Evolutionary conservation across 2,329 filamentous ascomycete genomes (phyloP).

Genomic region (Dothistroma septosporum): DNA sequence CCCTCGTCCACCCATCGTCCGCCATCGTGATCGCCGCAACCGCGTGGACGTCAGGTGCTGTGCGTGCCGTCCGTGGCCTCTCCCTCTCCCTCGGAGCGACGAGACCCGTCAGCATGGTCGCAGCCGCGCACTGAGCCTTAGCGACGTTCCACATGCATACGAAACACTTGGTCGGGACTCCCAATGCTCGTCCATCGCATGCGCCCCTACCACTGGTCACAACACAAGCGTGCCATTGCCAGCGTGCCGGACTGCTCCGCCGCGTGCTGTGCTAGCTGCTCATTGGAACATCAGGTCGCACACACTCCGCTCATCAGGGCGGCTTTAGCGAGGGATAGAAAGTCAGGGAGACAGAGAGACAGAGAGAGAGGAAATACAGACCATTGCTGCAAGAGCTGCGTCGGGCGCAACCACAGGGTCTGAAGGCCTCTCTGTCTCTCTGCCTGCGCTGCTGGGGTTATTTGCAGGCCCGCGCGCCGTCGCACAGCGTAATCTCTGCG

Average conservation of each 20-base stretch:
- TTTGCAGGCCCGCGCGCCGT: conserved; percentile 9
- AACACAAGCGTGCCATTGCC: conserved; percentile 38
- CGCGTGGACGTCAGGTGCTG: conserved; percentile 7
- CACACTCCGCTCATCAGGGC: conserved; percentile 11
- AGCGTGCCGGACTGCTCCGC: conserved; percentile 33
- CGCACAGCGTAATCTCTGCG: conserved; percentile 20
- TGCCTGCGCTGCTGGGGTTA: conserved; percentile 5
- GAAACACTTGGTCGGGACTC: conserved; percentile 22
- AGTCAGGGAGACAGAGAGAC: too few species aligned
- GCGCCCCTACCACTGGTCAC: conserved; percentile 34
- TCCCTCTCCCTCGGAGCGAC: conserved; percentile 9
- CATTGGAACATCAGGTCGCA: conserved; percentile 20
- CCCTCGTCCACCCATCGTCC: conserved; percentile 2
- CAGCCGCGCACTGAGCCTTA: conserved; percentile 21
- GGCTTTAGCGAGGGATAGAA: conserved; percentile 12
- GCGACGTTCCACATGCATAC: conserved; percentile 28
- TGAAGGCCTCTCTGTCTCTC: neutral
- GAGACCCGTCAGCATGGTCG: conserved; percentile 24
- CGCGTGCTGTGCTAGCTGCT: conserved; percentile 14
- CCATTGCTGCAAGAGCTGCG: conserved; percentile 13
- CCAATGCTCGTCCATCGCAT: conserved; percentile 27
- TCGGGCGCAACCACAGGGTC: conserved; percentile 6
- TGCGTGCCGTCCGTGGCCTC: conserved; percentile 11
- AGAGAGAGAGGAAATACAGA: conserved; percentile 7
- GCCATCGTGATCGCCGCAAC: neutral